phyloP scores from a whole-genome alignment of 352 stramenopile species.

The Achlya hypogyna region DNA sequence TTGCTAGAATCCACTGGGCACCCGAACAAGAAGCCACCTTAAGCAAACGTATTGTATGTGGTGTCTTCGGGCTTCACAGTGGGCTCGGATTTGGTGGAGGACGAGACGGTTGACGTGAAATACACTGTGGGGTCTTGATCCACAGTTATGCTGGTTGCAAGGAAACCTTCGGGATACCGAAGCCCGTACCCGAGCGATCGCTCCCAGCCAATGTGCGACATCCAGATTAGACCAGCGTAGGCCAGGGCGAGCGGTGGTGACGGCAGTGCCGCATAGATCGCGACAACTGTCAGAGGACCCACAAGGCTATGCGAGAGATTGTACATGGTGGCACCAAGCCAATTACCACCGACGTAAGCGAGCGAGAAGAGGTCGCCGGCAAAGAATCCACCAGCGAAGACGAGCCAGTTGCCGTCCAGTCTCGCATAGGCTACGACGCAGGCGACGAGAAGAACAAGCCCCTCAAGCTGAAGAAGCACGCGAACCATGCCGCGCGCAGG shows the following conservation, averaged over 20 bases:
- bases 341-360: constrained; percentile 7
- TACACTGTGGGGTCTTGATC: constrained; percentile 15
- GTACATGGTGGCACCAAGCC: constrained; percentile 1
- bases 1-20: no score
- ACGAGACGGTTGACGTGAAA: no score
- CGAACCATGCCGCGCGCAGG: constrained; percentile 10
- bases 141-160: constrained; percentile 9
- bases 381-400: constrained; percentile 9
- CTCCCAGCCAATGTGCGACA: constrained; percentile 14
- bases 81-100: no score
- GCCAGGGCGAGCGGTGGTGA: background rate
- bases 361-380: constrained; percentile 13
- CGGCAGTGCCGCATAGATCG: background rate
- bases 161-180: constrained; percentile 13
- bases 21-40: no score
- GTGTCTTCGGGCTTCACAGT: no score
- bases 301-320: constrained; percentile 16
- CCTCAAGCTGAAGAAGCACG: constrained; percentile 15
- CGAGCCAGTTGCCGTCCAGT: constrained; percentile 9
- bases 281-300: background rate
- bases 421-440: constrained; percentile 7
- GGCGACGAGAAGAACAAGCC: background rate
- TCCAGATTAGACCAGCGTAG: background rate
- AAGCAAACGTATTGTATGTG: no score
- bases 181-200: constrained; percentile 15